Percentiles rank a stretch among this genome's conserved stretches.
These are phyloP conservation scores for Colletotrichum sansevieriae DNA, from an alignment of 2,329 filamentous ascomycete species.

Conservation along the genomic window DNA sequence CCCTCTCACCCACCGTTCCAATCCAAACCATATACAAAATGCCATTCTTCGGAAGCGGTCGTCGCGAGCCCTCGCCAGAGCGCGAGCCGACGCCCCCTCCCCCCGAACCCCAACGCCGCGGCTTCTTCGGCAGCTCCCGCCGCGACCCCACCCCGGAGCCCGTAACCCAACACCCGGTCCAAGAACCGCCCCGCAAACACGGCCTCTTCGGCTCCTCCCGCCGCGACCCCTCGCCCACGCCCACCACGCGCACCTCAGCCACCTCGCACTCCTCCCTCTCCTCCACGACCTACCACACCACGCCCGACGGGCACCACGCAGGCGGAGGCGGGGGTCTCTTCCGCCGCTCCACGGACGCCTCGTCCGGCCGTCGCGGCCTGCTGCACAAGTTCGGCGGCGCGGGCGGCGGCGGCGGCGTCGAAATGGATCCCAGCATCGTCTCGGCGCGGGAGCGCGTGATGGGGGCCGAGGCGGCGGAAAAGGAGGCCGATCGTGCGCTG, in stretches of 20 bases:
- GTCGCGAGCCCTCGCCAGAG: constrained; percentile 49
- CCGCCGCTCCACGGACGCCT: constrained; percentile 47
- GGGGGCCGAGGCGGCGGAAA: constrained; percentile 72
- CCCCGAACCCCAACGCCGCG: constrained; percentile 42
- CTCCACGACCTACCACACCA: constrained; percentile 44
- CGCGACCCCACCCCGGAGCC: constrained; percentile 48
- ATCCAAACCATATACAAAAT: constrained; percentile 32
- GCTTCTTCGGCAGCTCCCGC: constrained; percentile 43
- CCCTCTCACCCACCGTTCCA: neutral
- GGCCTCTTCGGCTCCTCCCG: constrained; percentile 45
- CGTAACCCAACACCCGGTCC: constrained; percentile 46
- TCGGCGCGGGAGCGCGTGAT: constrained; percentile 73
- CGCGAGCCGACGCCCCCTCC: constrained; percentile 47
- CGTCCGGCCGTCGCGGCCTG: constrained; percentile 53
- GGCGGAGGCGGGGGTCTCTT: constrained; percentile 45
- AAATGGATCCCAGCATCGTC: constrained; percentile 73
- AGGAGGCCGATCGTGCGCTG: constrained; percentile 74
- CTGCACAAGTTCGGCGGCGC: constrained; percentile 61
- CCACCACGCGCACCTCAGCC: constrained; percentile 45
- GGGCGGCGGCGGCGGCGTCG: constrained; percentile 47
- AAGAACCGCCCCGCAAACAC: constrained; percentile 42
- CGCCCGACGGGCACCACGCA: constrained; percentile 38
- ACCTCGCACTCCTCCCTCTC: constrained; percentile 41
- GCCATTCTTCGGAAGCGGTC: constrained; percentile 47
- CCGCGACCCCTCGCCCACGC: constrained; percentile 45